Base-by-base conservation (phyloP, 768 basidiomycete genomes). In the Gloeostereum incarnatum region DNA sequence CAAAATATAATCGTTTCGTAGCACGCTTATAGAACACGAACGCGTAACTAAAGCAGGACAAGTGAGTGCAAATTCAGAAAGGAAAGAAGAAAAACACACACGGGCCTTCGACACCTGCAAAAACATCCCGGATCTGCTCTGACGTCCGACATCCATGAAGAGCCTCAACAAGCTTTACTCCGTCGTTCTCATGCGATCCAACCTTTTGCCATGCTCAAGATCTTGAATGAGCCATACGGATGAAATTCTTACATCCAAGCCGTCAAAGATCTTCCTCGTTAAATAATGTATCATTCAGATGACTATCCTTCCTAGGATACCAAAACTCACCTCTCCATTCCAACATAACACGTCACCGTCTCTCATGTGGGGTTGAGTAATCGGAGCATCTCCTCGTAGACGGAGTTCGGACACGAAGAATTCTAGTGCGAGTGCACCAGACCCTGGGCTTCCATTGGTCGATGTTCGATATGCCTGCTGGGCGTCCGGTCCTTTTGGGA, bases 41-140 rank as follows among this genome's bases (percentile, higher is more conserved):
- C 21, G 38, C 26, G 46, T n/a, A 25, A 26, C n/a, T n/a, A n/a
- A n/a, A n/a, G n/a, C n/a, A n/a, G n/a, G n/a, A n/a, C n/a, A n/a
- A n/a, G n/a, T n/a, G n/a, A n/a, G n/a, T n/a, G n/a, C 18, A 18
- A 33, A 39, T 32, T 7, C 22, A 30, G 36, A 22, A 14, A 36
- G 30, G 10, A 10, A 23, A 21, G 29, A 23, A 31, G 2, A 26
- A 27, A 39, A 43, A 25, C 18, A 64, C 86, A 63, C 60, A 92
- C 78, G 90, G 90, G 38, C 90, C 90, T 52, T 93, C 89, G 11
- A 91, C 63, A 19, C 46, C 55, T 17, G 71, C 73, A 29, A 92
- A 63, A 0, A 78, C 48, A 33, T 62, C 53, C 18, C 63, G 53
- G 21, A 90, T 57, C n/a, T 68, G 60, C 25, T 66, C 65, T 6